Conservation (phyloP, 495 filamentous ascomycete species). For the Trichoderma orchidacearum region DNA sequence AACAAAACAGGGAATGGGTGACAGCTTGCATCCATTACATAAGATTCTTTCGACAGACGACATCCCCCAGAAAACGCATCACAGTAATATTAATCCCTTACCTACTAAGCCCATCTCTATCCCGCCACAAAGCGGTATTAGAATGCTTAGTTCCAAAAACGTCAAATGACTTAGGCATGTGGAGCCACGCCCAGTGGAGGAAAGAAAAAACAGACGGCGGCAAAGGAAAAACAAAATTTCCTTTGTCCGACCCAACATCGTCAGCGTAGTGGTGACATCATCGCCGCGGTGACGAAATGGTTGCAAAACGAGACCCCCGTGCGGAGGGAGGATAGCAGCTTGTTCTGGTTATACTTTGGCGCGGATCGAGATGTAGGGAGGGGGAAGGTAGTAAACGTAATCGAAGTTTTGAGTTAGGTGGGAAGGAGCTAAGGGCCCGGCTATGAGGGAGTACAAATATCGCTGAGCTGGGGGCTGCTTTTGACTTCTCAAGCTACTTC, state of each 20-base stretch:
- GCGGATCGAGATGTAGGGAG: not conserved
- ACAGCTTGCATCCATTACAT: not conserved
- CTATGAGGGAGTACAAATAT: not conserved
- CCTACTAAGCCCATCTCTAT: no score
- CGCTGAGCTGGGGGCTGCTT: not conserved
- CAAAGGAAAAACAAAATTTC: not conserved
- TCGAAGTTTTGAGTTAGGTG: not conserved
- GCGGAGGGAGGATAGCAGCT: no score
- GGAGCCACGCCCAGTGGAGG: not conserved
- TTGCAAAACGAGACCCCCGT: not conserved
- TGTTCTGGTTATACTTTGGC: not conserved
- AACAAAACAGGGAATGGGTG: no score
- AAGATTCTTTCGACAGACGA: not conserved
- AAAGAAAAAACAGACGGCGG: no score
- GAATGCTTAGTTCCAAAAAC: no score
- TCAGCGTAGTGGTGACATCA: conserved; percentile 19
- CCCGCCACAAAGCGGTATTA: no score
- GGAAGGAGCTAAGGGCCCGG: not conserved
- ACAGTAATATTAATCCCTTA: no score
- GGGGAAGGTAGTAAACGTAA: not conserved
- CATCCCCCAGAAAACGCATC: no score
- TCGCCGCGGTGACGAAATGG: conserved; percentile 9
- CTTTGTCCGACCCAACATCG: not conserved
- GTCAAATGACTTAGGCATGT: no score
- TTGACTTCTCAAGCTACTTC: not conserved